Conservation (phyloP, 2,329 filamentous ascomycete genomes). For the Aspergillus intermedius region DNA sequence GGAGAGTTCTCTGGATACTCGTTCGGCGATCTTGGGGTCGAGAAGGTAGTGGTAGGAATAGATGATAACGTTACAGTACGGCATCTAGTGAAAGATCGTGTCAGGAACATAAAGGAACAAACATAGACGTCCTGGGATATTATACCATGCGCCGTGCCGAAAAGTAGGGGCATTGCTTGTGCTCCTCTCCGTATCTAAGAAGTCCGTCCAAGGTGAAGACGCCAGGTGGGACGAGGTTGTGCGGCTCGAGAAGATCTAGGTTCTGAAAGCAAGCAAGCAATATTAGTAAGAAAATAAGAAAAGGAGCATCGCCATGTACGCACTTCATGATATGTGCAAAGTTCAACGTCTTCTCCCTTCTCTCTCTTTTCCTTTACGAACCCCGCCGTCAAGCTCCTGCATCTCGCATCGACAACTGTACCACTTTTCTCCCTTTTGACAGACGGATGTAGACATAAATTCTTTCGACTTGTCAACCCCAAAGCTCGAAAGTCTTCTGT, state of each 20-base stretch:
- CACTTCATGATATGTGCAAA: constrained; percentile 93
- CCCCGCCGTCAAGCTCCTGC: constrained; percentile 87
- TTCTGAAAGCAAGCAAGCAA: constrained; percentile 50
- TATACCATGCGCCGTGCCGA: constrained; percentile 83
- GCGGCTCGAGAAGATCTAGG: constrained; percentile 85
- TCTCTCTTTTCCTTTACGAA: constrained; percentile 98
- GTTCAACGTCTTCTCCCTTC: constrained; percentile 83
- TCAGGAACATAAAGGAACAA: constrained; percentile 12
- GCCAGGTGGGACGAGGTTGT: constrained; percentile 88
- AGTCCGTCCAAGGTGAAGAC: constrained; percentile 94
- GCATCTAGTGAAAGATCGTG: constrained; percentile 59
- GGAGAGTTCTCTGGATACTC: constrained; percentile 89
- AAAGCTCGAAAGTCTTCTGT: constrained; percentile 90
- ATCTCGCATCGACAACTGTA: constrained; percentile 86
- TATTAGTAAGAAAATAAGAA: constrained; percentile 14
- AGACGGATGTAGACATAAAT: constrained; percentile 89
- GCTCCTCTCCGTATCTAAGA: constrained; percentile 80
- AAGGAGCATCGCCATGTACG: constrained; percentile 16
- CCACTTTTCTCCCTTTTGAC: constrained; percentile 97
- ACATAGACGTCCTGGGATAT: neutral
- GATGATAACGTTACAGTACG: constrained; percentile 98
- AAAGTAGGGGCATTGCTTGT: constrained; percentile 98
- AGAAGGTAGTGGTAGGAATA: constrained; percentile 98
- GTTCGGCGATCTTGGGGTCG: constrained; percentile 94
- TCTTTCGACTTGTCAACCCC: constrained; percentile 92